A percentile compares a stretch with the other conserved stretches of the same genome.
Conservation (phyloP, 768 basidiomycete species). For the Austroboletus eburneus region DNA sequence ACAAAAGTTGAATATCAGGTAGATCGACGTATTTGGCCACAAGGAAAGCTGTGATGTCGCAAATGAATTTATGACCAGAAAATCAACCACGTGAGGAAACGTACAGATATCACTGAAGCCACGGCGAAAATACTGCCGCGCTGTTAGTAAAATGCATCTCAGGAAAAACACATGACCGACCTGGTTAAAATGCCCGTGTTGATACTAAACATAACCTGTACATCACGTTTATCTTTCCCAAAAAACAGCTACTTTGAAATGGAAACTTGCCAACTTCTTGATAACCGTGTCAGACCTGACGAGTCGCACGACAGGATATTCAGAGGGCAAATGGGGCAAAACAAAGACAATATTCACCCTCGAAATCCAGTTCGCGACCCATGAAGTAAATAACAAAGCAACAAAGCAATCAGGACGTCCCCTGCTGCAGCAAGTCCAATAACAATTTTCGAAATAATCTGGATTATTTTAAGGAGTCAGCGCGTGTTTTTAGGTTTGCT, state of each 20-base stretch:
- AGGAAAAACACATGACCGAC: background rate
- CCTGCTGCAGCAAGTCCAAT: conserved; percentile 51
- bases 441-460: conserved; percentile 47
- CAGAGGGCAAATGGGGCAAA: no score
- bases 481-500: background rate
- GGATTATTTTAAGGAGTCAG: conserved; percentile 1
- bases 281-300: background rate
- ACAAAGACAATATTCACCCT: no score
- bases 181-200: background rate
- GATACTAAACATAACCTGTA: background rate
- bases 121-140: background rate
- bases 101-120: background rate
- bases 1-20: background rate
- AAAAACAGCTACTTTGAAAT: background rate
- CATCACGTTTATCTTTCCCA: background rate
- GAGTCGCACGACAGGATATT: no score
- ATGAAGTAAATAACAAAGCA: conserved; percentile 45
- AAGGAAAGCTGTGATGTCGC: background rate
- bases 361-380: conserved; percentile 51
- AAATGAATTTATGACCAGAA: background rate
- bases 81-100: background rate
- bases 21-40: background rate
- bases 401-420: conserved; percentile 49
- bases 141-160: background rate
- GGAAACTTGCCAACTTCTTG: background rate